Evolutionary conservation across 2,329 filamentous ascomycete species (phyloP).

Genomic region (Paecilomyces formosus): DNA sequence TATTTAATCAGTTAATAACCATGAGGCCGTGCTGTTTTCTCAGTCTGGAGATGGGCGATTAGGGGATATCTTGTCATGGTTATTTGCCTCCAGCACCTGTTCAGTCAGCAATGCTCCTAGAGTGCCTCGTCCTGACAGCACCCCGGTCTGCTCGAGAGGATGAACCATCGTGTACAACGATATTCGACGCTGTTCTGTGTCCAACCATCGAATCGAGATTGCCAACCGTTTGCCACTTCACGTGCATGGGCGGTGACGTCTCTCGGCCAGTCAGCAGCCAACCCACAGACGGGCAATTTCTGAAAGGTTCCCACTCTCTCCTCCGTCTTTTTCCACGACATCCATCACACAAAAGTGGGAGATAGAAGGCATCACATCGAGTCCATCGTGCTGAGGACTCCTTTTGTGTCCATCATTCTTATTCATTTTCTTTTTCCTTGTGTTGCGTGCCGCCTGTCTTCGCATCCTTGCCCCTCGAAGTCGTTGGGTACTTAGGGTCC

Average conservation of each 20-base stretch:
- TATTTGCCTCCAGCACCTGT: too few species aligned
- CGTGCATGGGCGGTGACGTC: conserved; percentile 5
- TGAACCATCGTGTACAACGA: too few species aligned
- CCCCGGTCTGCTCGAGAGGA: too few species aligned
- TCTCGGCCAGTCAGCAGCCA: conserved; percentile 4
- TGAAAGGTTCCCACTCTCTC: not conserved
- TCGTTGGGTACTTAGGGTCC: not conserved
- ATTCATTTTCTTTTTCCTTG: conserved; percentile 2
- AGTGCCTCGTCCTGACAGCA: too few species aligned
- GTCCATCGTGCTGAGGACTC: not conserved
- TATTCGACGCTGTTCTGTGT: not conserved
- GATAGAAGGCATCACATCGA: not conserved
- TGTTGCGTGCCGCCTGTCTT: conserved; percentile 4
- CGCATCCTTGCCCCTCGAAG: not conserved
- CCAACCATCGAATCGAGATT: conserved; percentile 1
- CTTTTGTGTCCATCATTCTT: conserved; percentile 8
- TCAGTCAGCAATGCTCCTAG: too few species aligned
- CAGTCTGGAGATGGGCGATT: too few species aligned
- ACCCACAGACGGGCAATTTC: conserved; percentile 7
- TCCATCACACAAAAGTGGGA: not conserved
- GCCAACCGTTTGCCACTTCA: conserved; percentile 5
- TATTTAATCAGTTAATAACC: too few species aligned
- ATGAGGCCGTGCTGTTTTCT: too few species aligned
- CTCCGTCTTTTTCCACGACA: not conserved
- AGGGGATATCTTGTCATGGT: too few species aligned